phyloP scores from a whole-genome alignment of 345 rosid species.

The Eucalyptus curtisii region DNA sequence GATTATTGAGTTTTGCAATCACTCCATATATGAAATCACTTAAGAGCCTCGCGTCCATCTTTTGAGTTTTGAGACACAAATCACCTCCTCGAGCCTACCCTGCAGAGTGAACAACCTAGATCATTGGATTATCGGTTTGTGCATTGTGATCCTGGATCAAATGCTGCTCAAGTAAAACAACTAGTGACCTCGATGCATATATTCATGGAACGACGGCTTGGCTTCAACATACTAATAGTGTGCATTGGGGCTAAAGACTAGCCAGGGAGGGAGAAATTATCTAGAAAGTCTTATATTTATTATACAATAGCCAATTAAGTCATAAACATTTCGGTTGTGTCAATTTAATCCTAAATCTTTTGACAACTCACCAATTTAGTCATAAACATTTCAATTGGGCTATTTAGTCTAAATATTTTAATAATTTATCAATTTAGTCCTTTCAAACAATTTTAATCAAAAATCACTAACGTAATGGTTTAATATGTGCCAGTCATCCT shows the following conservation, averaged over 20 bases:
- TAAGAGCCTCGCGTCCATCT: accelerated
- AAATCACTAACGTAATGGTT: accelerated
- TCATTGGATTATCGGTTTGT: neutral
- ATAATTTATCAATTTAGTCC: no score
- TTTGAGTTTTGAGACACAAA: accelerated
- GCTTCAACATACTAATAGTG: neutral
- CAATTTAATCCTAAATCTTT: accelerated
- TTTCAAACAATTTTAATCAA: accelerated
- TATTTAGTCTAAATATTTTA: no score
- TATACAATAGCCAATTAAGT: no score
- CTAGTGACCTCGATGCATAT: neutral
- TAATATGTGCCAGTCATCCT: accelerated
- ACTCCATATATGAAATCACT: neutral
- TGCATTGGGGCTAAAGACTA: neutral
- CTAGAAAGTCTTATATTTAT: accelerated
- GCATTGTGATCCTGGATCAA: neutral
- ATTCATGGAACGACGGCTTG: neutral
- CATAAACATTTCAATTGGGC: accelerated
- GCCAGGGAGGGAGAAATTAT: accelerated
- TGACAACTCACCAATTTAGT: accelerated
- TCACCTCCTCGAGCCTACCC: neutral
- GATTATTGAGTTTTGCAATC: neutral
- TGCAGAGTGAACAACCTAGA: neutral
- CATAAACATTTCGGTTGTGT: accelerated
- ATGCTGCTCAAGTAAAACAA: neutral